These are phyloP conservation scores for Aspergillus cavernicola DNA, from an alignment of 495 filamentous ascomycete species.

Conservation along the genomic window DNA sequence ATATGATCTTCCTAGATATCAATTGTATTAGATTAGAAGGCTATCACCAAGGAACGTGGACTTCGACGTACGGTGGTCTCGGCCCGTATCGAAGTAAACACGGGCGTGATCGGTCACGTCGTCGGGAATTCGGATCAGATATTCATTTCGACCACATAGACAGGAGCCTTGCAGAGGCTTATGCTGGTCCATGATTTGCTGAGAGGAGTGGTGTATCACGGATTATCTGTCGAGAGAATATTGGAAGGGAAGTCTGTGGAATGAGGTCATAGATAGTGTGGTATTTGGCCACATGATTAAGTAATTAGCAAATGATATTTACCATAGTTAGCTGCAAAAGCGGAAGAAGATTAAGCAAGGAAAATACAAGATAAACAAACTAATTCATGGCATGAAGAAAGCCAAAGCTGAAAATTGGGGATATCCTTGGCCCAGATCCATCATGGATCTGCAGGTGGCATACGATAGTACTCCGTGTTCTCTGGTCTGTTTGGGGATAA, in stretches of 20 bases:
- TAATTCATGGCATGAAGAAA: conserved; percentile 18
- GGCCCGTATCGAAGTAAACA: conserved; percentile 66
- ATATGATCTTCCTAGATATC: conserved; percentile 54
- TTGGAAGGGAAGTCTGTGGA: neutral
- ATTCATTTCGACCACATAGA: conserved; percentile 81
- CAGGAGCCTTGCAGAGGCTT: conserved; percentile 69
- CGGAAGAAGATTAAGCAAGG: no score
- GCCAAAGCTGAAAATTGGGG: conserved; percentile 9
- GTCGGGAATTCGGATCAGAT: conserved; percentile 64
- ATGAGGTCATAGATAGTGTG: conserved; percentile 7
- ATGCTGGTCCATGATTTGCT: conserved; percentile 40
- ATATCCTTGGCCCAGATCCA: neutral
- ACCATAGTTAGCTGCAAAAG: no score
- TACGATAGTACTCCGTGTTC: no score
- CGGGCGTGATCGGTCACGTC: conserved; percentile 51
- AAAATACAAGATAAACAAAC: no score
- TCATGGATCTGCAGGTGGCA: no score
- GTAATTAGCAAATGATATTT: no score
- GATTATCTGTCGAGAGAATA: no score
- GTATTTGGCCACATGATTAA: no score
- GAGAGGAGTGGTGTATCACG: neutral
- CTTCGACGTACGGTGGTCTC: conserved; percentile 57
- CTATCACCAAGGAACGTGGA: neutral
- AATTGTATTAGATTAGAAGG: conserved; percentile 6
- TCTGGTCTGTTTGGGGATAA: neutral